A percentile compares a stretch with the other conserved stretches of the same genome.
Conservation (phyloP, 75 land plant genomes). For the Selaginella tamariscina region DNA sequence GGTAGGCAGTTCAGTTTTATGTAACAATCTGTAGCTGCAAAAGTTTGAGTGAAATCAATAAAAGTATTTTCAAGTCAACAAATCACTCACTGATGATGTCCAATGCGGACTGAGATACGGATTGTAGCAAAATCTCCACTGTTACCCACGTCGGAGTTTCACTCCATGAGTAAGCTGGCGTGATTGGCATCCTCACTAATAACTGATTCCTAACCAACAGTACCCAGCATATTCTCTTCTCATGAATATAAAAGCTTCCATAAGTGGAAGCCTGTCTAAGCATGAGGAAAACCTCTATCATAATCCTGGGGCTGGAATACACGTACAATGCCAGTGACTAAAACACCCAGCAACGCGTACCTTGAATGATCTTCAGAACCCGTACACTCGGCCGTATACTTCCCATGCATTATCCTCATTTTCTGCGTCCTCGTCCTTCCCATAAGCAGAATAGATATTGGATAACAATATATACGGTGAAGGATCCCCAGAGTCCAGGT, state of each 20-base stretch:
- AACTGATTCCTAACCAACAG: not conserved
- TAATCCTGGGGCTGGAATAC: too few relatives aligned
- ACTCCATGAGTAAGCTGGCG: slow-evolving; percentile 23
- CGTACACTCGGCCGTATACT: too few relatives aligned
- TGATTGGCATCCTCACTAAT: slow-evolving; percentile 21
- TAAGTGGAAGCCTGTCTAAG: too few relatives aligned
- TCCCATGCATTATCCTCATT: too few relatives aligned
- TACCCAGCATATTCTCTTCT: not conserved
- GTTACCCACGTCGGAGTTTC: slow-evolving; percentile 23
- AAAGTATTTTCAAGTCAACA: not conserved
- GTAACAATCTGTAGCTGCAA: slow-evolving; percentile 34
- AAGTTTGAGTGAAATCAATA: not conserved
- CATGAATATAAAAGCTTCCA: not conserved
- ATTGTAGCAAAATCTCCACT: slow-evolving; percentile 21
- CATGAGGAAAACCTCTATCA: too few relatives aligned
- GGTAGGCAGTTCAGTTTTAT: slow-evolving; percentile 33
- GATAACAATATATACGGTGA: slow-evolving; percentile 39
- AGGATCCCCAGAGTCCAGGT: slow-evolving; percentile 33
- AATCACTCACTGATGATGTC: slow-evolving; percentile 24
- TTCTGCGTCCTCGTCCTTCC: not conserved
- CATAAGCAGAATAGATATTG: slow-evolving; percentile 19
- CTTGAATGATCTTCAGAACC: too few relatives aligned
- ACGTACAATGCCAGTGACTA: too few relatives aligned
- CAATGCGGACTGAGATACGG: slow-evolving; percentile 15
- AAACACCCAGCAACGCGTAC: too few relatives aligned